These are phyloP conservation scores for Saussurea involucrata DNA, from an alignment of 129 eudicot species.

Conservation along the genomic window DNA sequence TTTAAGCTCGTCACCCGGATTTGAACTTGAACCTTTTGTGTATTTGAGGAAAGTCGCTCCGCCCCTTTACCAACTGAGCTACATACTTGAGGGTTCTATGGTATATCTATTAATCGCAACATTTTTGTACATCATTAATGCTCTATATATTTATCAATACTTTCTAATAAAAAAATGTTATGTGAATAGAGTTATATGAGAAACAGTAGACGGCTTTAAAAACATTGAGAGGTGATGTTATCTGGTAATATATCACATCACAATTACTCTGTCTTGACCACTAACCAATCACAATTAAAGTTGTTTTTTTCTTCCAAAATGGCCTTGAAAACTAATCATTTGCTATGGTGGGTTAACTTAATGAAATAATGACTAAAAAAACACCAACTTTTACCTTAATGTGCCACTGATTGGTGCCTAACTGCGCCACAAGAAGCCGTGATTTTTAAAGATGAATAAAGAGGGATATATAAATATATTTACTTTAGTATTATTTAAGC, in stretches of 20 bases:
- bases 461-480: slow-evolving; percentile 4
- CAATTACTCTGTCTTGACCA: slow-evolving; percentile 31
- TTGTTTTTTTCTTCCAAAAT: slow-evolving; percentile 34
- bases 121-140: neutral
- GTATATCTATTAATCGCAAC: neutral
- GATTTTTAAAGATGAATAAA: slow-evolving; percentile 16
- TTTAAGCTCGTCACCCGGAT: no score
- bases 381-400: slow-evolving; percentile 34
- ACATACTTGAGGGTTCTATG: neutral
- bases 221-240: slow-evolving; percentile 30
- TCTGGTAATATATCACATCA: slow-evolving; percentile 38
- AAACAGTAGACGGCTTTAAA: slow-evolving; percentile 21
- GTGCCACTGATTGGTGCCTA: slow-evolving; percentile 42
- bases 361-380: slow-evolving; percentile 44
- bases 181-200: slow-evolving; percentile 10
- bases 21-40: no score
- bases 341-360: slow-evolving; percentile 26
- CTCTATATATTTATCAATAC: neutral
- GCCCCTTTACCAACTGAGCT: no score
- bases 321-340: slow-evolving; percentile 40
- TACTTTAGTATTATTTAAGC: slow-evolving; percentile 14
- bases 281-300: slow-evolving; percentile 32
- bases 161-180: neutral
- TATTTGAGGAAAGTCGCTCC: no score
- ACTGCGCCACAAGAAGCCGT: slow-evolving; percentile 25